Conservation (phyloP, 495 filamentous ascomycete species). For the Lophium mytilinum region DNA sequence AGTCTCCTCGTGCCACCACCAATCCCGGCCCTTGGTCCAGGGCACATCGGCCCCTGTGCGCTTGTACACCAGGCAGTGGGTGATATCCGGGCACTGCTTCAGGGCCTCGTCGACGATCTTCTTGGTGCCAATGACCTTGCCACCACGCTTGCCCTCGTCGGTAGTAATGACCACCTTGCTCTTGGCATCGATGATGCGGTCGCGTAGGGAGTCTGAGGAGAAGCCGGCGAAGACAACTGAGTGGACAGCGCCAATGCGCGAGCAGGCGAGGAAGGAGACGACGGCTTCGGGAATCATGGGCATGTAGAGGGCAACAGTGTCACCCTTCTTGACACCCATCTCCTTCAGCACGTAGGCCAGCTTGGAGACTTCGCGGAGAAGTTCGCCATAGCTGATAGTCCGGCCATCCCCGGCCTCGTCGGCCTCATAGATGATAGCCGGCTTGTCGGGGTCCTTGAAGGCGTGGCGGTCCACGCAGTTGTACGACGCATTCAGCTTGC, state of each 20-base stretch:
- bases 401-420: slow-evolving; percentile 86
- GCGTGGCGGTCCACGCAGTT: slow-evolving; percentile 97
- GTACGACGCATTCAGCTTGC: slow-evolving; percentile 87
- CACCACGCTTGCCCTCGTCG: slow-evolving; percentile 95
- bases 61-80: slow-evolving; percentile 82
- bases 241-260: slow-evolving; percentile 91
- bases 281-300: slow-evolving; percentile 98
- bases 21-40: slow-evolving; percentile 79
- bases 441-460: slow-evolving; percentile 79
- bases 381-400: slow-evolving; percentile 84
- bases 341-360: slow-evolving; percentile 78
- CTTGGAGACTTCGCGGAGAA: slow-evolving; percentile 85
- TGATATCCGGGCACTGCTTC: slow-evolving; percentile 90
- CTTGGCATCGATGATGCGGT: slow-evolving; percentile 85
- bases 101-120: slow-evolving; percentile 98
- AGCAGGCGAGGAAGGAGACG: slow-evolving; percentile 82
- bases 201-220: slow-evolving; percentile 90
- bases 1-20: slow-evolving; percentile 97
- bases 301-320: slow-evolving; percentile 94
- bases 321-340: slow-evolving; percentile 95
- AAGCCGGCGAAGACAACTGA: slow-evolving; percentile 99
- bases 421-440: slow-evolving; percentile 97
- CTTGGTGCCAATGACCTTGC: slow-evolving; percentile 97
- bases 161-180: slow-evolving; percentile 92
- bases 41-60: slow-evolving; percentile 91